A percentile compares a stretch with the other conserved stretches of the same genome.
Conservation (phyloP, 2,329 filamentous ascomycete genomes). For the Exophiala viscosa region DNA sequence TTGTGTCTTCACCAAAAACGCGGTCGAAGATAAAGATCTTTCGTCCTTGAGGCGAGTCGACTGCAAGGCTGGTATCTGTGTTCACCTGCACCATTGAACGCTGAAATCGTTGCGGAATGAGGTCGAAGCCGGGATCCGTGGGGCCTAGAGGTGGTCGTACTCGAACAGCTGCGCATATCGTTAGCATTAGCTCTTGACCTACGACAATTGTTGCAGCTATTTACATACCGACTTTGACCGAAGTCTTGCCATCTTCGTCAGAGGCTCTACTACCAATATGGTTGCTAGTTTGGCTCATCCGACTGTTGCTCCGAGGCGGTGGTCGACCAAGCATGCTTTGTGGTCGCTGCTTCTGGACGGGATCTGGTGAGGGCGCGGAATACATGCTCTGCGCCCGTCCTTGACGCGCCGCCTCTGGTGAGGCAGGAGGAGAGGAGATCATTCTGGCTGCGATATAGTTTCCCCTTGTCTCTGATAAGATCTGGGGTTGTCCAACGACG, state of each 20-base stretch:
- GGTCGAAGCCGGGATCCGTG: slow-evolving; percentile 84
- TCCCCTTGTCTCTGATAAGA: neutral
- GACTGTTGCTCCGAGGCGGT: slow-evolving; percentile 67
- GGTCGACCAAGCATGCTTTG: slow-evolving; percentile 77
- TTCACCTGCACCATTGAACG: slow-evolving; percentile 87
- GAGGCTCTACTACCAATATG: slow-evolving; percentile 70
- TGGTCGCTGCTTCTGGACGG: slow-evolving; percentile 56
- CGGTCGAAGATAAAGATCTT: slow-evolving; percentile 97
- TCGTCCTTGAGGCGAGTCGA: slow-evolving; percentile 86
- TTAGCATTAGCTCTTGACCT: slow-evolving; percentile 5
- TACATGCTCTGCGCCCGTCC: slow-evolving; percentile 27
- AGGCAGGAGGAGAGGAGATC: slow-evolving; percentile 27
- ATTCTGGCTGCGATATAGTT: slow-evolving; percentile 7
- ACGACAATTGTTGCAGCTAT: neutral
- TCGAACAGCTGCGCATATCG: slow-evolving; percentile 66
- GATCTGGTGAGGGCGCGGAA: slow-evolving; percentile 25
- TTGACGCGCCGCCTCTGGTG: slow-evolving; percentile 23
- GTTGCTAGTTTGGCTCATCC: slow-evolving; percentile 76
- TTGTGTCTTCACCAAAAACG: slow-evolving; percentile 78
- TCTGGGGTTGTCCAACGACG: slow-evolving; percentile 2
- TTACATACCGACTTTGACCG: slow-evolving; percentile 87
- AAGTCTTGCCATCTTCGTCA: slow-evolving; percentile 84
- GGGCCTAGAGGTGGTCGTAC: slow-evolving; percentile 81
- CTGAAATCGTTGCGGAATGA: slow-evolving; percentile 94
- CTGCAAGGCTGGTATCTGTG: slow-evolving; percentile 75